phyloP scores from a whole-genome alignment of 345 rosid genomes.

The Alliaria petiolata region DNA sequence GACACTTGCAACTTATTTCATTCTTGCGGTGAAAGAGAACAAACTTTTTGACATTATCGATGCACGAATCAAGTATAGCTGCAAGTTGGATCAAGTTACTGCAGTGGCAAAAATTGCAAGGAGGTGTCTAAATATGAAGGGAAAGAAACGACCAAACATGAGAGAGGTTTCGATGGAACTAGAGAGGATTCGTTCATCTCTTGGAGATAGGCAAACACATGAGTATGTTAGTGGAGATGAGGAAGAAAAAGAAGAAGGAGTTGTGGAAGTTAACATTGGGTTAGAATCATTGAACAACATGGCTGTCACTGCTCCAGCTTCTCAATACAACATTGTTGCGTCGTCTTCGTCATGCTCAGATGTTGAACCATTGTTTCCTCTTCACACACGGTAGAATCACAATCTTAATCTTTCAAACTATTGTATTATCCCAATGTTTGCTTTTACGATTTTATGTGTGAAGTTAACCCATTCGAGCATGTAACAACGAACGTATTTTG shows the following conservation, averaged over 20 bases:
- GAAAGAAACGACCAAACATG: not conserved
- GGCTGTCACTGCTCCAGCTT: not conserved
- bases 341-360: not conserved
- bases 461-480: too few relatives aligned
- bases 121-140: slow-evolving; percentile 21
- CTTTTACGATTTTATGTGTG: not conserved
- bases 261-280: not conserved
- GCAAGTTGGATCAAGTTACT: not conserved
- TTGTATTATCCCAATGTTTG: not conserved
- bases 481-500: too few relatives aligned
- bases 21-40: not conserved
- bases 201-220: not conserved
- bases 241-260: not conserved
- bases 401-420: too few relatives aligned
- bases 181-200: not conserved
- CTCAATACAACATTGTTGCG: not conserved
- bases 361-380: slow-evolving; percentile 5
- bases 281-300: too few relatives aligned
- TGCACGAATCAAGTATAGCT: not conserved
- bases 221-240: not conserved
- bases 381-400: not conserved
- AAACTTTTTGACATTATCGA: not conserved
- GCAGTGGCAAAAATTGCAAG: slow-evolving; percentile 27
- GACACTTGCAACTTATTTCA: not conserved
- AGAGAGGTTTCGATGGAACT: not conserved